These are phyloP conservation scores for Skeletonema potamos DNA, from an alignment of 108 stramenopile species.

Conservation along the genomic window DNA sequence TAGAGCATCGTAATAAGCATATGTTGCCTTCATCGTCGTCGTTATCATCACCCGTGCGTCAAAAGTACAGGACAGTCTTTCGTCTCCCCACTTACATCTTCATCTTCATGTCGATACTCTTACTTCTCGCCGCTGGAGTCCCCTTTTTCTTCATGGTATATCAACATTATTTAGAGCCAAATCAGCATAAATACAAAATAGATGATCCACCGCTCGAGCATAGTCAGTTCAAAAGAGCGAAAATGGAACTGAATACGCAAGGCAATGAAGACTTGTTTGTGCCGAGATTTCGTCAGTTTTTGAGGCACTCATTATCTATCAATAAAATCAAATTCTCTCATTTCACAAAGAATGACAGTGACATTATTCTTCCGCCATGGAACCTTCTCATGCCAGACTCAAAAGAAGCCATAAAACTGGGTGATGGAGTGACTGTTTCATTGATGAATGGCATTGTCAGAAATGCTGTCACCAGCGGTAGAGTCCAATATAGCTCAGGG, in stretches of 20 bases:
- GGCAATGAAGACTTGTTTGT: too few species aligned
- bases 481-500: background rate
- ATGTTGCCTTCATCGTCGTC: too few species aligned
- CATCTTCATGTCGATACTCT: background rate
- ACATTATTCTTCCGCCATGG: background rate
- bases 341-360: background rate
- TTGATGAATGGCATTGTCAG: background rate
- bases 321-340: background rate
- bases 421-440: background rate
- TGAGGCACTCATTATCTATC: background rate
- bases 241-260: too few species aligned
- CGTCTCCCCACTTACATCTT: background rate
- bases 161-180: too few species aligned
- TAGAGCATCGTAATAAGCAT: background rate
- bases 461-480: background rate
- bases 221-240: too few species aligned
- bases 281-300: background rate
- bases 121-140: background rate
- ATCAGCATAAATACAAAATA: background rate
- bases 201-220: background rate
- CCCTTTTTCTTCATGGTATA: background rate
- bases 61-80: background rate
- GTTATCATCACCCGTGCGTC: background rate
- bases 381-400: background rate
- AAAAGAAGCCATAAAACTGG: background rate